Base-by-base conservation (phyloP, 176 grass and related monocot species). In the Paspalum vaginatum region DNA sequence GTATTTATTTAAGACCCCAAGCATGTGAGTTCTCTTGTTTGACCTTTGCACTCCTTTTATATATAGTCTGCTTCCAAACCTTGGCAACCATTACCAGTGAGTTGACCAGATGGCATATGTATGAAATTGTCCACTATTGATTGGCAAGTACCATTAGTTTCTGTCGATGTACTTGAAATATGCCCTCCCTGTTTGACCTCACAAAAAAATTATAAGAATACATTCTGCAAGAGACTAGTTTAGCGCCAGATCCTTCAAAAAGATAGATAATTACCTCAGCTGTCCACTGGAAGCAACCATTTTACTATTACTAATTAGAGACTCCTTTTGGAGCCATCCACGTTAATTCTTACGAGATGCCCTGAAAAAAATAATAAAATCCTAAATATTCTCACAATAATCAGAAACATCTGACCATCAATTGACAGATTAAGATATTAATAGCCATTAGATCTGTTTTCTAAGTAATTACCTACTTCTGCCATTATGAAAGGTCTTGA, bases 1-100 rank as follows among this genome's bases (percentile, higher is more conserved):
- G 66, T 80, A 80, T 80, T 59, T 86, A 1, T 58, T 80, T 49
- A 4, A 86, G 68, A 42, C 39, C 44, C 61, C 3, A 6, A 81
- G 61, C 51, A 68, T 78, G 56, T 69, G 40, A 39, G 8, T 58
- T 68, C 37, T 79, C 40, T 69, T 13, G 65, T 80, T 80, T 81
- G 79, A 81, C 66, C 6, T 59, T 70, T 10, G 17, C 17, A 18
- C 50, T 53, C 37, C 32, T 72, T 52, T 40, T 73, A 20, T 73
- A 56, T 73, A 20, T 73, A 56, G 51, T 17, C 70, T 55, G 70
- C 32, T 56, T 56, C 50, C 7, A 41, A n/a, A 41, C 39, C 27
- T 53, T 73, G 24, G 9, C 32, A 73, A n/a, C 50, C 25, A 52
- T 54, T 53, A 38, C 18, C 9, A 21, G 8, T 56, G 5, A 74